Base-by-base conservation (phyloP, 78 protist species). In the Speleostelium caveatum region DNA sequence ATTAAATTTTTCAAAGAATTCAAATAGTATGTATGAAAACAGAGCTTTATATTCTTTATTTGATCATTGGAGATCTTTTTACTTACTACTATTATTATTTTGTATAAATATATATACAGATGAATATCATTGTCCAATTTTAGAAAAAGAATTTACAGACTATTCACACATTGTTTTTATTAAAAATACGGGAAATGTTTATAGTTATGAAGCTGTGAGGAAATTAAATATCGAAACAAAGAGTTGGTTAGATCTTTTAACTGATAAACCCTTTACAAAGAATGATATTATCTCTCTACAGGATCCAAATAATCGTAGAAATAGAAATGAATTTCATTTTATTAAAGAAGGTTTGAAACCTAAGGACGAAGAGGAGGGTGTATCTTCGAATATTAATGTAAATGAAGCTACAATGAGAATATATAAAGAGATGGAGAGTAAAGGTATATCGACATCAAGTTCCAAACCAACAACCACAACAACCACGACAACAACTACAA, bases 121-220 rank as follows among this genome's bases (percentile, higher is more conserved):
- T 38, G 69, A 97, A 59, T 93, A 58, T 73, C 88, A 86, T 36
- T 97, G 98, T 85, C 99, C 99, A 0, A 86, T 97, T 19, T 42
- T 95, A n/a, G 76, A 75, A 59, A 97, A 97, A 73, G 95, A 33
- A 38, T 95, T 97, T 76, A 96, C 56, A 41, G 97, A 97, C 62
- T 58, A 51, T 51, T 73, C 96, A 0, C 96, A 94, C 65, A 96
- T 97, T 26, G 98, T 96, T 17, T 95, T 96, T 3, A 67, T 93
- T 17, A 24, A 26, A 24, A 53, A 93, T 16, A 72, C 97, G 7
- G 99, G 99, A 10, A 80, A 97, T 58, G 99, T 97, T 19, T 97
- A 94, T 83, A 39, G 87, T 3, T 65, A 51, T 39, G 98, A 97
- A 1, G 96, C 99, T 7, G 79, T 97, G 0, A 35, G 95, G 5